Evolutionary conservation across 2,329 filamentous ascomycete genomes (phyloP).

Genomic region (Plectosphaerella plurivora): DNA sequence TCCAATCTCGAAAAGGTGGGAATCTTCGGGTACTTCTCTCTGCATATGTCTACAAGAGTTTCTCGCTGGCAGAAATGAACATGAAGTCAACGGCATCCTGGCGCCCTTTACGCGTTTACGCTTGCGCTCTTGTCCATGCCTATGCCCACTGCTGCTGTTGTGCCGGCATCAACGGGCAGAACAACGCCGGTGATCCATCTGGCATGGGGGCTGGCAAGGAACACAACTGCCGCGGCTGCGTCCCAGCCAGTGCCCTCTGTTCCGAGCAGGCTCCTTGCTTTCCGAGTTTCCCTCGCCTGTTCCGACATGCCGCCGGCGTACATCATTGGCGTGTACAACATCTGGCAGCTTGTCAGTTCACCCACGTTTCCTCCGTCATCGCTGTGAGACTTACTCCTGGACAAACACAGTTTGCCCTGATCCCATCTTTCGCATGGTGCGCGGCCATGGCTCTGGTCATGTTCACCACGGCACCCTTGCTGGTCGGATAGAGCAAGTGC

Average conservation of each 20-base stretch:
- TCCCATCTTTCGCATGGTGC: conserved; percentile 28
- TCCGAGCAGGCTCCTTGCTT: conserved; percentile 29
- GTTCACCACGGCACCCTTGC: conserved; percentile 36
- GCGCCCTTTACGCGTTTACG: conserved; percentile 15
- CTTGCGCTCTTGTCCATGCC: conserved; percentile 17
- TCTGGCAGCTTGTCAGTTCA: conserved; percentile 15
- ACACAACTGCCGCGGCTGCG: conserved; percentile 31
- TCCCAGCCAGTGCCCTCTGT: conserved; percentile 41
- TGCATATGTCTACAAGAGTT: background rate
- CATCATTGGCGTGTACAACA: conserved; percentile 46
- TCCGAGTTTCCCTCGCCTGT: conserved; percentile 30
- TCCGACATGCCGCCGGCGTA: conserved; percentile 32
- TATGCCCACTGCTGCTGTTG: conserved; percentile 25
- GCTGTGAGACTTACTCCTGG: conserved; percentile 32
- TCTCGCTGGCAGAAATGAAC: background rate
- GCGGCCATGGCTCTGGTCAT: conserved; percentile 42
- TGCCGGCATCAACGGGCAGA: conserved; percentile 36
- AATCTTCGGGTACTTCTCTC: too few species aligned
- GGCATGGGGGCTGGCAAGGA: conserved; percentile 33
- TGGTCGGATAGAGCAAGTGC: conserved; percentile 33
- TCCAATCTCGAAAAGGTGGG: too few species aligned
- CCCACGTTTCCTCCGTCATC: background rate
- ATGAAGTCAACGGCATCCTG: background rate
- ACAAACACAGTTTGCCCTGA: conserved; percentile 29
- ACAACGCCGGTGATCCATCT: conserved; percentile 38